Evolutionary conservation across 2,329 filamentous ascomycete genomes (phyloP).

Genomic region (Berkeleyomyces rouxiae): DNA sequence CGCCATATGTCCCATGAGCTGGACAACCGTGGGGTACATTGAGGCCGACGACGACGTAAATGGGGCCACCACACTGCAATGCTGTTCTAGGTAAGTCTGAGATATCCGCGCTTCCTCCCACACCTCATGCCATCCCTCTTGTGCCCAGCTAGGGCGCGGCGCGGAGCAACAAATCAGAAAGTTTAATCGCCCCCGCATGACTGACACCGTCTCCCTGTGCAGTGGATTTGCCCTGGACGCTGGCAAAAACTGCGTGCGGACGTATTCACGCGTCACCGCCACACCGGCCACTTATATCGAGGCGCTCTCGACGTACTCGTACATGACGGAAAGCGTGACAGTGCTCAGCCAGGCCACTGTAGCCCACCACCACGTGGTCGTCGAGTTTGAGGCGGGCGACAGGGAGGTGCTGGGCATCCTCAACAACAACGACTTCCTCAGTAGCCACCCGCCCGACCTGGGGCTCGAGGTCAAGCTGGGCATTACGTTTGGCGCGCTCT

Average conservation of each 20-base stretch:
- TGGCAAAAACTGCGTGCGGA: conserved; percentile 22
- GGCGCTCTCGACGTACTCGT: conserved; percentile 19
- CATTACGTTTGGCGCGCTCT: conserved; percentile 13
- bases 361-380: conserved; percentile 23
- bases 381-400: conserved; percentile 24
- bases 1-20: conserved; percentile 25
- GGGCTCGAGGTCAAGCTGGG: conserved; percentile 14
- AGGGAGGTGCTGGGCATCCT: conserved; percentile 21
- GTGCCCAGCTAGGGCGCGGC: not conserved
- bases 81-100: conserved; percentile 25
- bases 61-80: conserved; percentile 25
- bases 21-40: conserved; percentile 24
- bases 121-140: not conserved
- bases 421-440: conserved; percentile 18
- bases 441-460: conserved; percentile 5
- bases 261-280: conserved; percentile 22
- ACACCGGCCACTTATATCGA: conserved; percentile 23
- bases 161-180: not conserved
- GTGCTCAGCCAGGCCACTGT: conserved; percentile 24
- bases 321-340: conserved; percentile 17
- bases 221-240: conserved; percentile 22
- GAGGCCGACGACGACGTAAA: conserved; percentile 17
- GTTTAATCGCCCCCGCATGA: not conserved
- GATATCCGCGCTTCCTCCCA: not conserved
- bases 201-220: not conserved